phyloP scores from a whole-genome alignment of 2,329 filamentous ascomycete genomes.

The Phyllosticta citriasiana region DNA sequence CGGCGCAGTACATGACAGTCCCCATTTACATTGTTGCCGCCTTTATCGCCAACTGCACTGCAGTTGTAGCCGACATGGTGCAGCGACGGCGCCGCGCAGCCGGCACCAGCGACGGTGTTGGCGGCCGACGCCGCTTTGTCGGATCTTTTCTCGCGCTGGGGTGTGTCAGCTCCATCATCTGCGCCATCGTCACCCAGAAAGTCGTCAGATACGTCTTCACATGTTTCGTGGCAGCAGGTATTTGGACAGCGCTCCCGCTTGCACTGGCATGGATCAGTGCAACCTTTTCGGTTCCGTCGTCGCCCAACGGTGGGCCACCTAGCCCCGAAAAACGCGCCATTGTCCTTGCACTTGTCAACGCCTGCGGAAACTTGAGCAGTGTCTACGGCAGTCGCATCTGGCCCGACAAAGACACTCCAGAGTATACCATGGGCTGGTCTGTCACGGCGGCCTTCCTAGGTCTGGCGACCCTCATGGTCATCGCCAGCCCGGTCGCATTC shows the following conservation, averaged over 20 bases:
- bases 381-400: constrained; percentile 31
- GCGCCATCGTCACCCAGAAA: constrained; percentile 21
- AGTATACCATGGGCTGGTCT: constrained; percentile 42
- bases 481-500: constrained; percentile 17
- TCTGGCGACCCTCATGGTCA: constrained; percentile 35
- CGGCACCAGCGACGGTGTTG: not conserved
- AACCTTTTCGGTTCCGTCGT: constrained; percentile 45
- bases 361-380: constrained; percentile 15
- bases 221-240: constrained; percentile 33
- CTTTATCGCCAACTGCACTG: constrained; percentile 6
- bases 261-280: constrained; percentile 51
- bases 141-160: not conserved
- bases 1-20: constrained; percentile 51
- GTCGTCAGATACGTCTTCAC: constrained; percentile 31
- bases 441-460: constrained; percentile 41
- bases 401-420: constrained; percentile 39
- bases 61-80: not conserved
- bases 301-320: not conserved
- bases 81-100: not conserved
- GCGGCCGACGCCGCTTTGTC: constrained; percentile 1
- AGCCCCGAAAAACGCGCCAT: constrained; percentile 44
- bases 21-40: constrained; percentile 9
- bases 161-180: constrained; percentile 20
- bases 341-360: constrained; percentile 43
- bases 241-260: constrained; percentile 47